These are phyloP conservation scores for Hypoxylon sp. DNA, from an alignment of 2,329 filamentous ascomycete species.

Conservation along the genomic window DNA sequence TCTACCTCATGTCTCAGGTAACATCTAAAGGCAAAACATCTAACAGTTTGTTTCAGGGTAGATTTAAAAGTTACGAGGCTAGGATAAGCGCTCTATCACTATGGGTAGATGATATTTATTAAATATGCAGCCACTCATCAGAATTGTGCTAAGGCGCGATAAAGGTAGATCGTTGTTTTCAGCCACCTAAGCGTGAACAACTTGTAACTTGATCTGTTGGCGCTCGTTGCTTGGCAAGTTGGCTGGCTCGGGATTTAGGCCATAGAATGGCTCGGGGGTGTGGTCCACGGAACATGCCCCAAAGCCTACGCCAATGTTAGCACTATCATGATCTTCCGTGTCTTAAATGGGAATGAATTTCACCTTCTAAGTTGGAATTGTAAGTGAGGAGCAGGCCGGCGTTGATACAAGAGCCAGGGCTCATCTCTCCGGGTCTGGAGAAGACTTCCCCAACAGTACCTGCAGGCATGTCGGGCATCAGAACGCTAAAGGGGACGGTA, in stretches of 20 bases:
- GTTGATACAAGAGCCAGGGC: slow-evolving; percentile 40
- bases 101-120: too few species aligned
- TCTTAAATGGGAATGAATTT: neutral
- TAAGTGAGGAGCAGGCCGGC: slow-evolving; percentile 29
- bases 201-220: slow-evolving; percentile 22
- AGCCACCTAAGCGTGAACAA: neutral
- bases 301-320: slow-evolving; percentile 42
- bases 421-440: slow-evolving; percentile 32
- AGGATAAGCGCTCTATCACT: too few species aligned
- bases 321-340: too few species aligned
- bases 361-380: slow-evolving; percentile 37
- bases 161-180: neutral
- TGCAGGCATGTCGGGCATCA: slow-evolving; percentile 34
- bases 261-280: slow-evolving; percentile 46
- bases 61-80: too few species aligned
- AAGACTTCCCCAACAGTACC: slow-evolving; percentile 40
- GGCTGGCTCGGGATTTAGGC: slow-evolving; percentile 26
- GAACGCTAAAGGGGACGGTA: slow-evolving; percentile 25
- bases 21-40: too few species aligned
- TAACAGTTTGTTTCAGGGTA: too few species aligned
- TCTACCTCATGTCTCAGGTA: too few species aligned
- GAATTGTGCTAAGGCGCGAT: too few species aligned
- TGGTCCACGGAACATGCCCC: slow-evolving; percentile 46
- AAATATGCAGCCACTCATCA: too few species aligned
- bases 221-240: slow-evolving; percentile 34